phyloP scores from a whole-genome alignment of 345 rosid genomes.

The Litchi chinensis region DNA sequence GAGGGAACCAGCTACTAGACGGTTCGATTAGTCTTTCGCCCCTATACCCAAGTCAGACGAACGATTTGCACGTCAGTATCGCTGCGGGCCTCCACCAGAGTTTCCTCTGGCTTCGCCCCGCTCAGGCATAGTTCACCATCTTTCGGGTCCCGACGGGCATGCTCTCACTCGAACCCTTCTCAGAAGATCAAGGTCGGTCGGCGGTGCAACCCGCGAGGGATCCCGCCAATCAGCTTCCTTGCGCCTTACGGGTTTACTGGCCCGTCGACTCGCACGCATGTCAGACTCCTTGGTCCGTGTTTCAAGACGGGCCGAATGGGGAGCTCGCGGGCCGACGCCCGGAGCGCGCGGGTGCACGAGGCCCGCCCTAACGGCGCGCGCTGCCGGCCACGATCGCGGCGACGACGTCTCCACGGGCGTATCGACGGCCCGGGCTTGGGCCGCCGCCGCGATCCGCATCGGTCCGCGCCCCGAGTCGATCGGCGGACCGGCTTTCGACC shows the following conservation, averaged over 20 bases:
- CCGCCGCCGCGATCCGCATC: too few relatives aligned
- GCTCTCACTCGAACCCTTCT: too few relatives aligned
- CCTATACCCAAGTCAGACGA: slow-evolving; percentile 38
- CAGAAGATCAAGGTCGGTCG: too few relatives aligned
- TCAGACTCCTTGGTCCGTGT: slow-evolving; percentile 69
- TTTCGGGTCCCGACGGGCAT: too few relatives aligned
- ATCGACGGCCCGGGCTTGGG: too few relatives aligned
- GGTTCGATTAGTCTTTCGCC: slow-evolving; percentile 42
- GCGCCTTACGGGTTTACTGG: slow-evolving; percentile 18
- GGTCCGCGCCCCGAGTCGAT: too few relatives aligned
- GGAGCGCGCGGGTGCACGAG: slow-evolving; percentile 1
- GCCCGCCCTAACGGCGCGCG: not conserved
- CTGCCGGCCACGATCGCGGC: not conserved
- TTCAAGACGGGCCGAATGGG: slow-evolving; percentile 61
- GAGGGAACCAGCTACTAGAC: slow-evolving; percentile 36
- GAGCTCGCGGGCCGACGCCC: slow-evolving; percentile 43
- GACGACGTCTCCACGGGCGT: too few relatives aligned
- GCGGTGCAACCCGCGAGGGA: too few relatives aligned
- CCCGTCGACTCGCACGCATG: slow-evolving; percentile 52
- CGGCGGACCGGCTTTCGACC: too few relatives aligned
- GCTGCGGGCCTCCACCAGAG: too few relatives aligned
- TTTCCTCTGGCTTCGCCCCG: too few relatives aligned
- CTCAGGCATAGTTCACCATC: too few relatives aligned
- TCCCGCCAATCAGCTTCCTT: slow-evolving; percentile 4
- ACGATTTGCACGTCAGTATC: slow-evolving; percentile 32